phyloP scores from a whole-genome alignment of 2,329 filamentous ascomycete species.

The Biscogniauxia marginata region DNA sequence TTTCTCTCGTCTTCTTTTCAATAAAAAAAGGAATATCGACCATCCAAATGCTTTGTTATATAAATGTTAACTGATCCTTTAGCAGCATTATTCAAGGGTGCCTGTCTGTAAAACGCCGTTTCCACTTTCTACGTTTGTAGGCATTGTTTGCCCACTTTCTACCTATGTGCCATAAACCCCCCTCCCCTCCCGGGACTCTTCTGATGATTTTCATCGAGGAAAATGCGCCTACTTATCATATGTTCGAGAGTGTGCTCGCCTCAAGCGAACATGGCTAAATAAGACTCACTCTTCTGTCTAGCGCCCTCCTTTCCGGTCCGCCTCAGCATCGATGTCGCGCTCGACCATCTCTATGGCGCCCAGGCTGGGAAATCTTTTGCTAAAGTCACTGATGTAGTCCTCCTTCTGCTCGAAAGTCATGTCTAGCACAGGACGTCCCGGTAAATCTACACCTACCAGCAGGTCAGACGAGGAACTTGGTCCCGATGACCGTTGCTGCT shows the following conservation, averaged over 20 bases:
- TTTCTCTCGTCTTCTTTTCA: too few relatives aligned
- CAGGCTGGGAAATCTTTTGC: slow-evolving; percentile 82
- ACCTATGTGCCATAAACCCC: too few relatives aligned
- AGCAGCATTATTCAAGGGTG: too few relatives aligned
- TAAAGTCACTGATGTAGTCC: slow-evolving; percentile 70
- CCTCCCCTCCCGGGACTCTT: not conserved
- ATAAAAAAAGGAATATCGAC: too few relatives aligned
- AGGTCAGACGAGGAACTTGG: slow-evolving; percentile 34
- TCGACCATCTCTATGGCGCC: slow-evolving; percentile 87
- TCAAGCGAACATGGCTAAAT: not conserved
- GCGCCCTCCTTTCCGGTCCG: slow-evolving; percentile 20
- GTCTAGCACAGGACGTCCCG: slow-evolving; percentile 49
- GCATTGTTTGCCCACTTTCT: too few relatives aligned
- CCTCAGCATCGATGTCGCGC: slow-evolving; percentile 52
- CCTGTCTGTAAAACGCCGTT: too few relatives aligned
- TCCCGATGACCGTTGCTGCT: slow-evolving; percentile 31
- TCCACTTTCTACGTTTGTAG: too few relatives aligned
- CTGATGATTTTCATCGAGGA: not conserved
- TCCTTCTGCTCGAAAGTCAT: slow-evolving; percentile 60
- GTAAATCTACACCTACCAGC: slow-evolving; percentile 46
- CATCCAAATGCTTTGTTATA: too few relatives aligned
- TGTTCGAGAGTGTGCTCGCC: not conserved
- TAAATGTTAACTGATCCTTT: too few relatives aligned
- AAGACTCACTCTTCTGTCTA: not conserved
- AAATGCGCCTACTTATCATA: not conserved